Evolutionary conservation across 1,139 yeast genomes (phyloP), one percentile per base, ranked within the genome.

Genomic region (Spathaspora sp.): DNA sequence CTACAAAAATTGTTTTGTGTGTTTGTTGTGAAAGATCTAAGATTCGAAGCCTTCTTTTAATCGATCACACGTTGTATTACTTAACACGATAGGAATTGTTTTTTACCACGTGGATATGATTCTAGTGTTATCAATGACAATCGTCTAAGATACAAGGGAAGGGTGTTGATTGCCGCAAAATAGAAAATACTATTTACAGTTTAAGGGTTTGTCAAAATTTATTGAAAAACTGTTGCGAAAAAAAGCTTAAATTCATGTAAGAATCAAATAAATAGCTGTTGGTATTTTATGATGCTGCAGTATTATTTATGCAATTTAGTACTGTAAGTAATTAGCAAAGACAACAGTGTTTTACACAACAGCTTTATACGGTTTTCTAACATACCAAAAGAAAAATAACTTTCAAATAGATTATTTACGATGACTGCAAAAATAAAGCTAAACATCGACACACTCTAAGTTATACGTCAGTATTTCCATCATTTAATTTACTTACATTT

Each of bases 1-100:
- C 16, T 13, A 6, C 5, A 20, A 20, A 20, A n/a, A n/a, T n/a
- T n/a, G 7, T 15, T 18, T 7, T 31, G 13, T 31, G 36, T 31
- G 36, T 13, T 15, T 7, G 9, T 31, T 31, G 17, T 7, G 4
- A 29, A 27, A 16, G 17, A 8, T 13, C 16, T 26, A 26, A 26
- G 6, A 6, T 31, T 27, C 15, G 36, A 31, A 31, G 36, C 36
- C 36, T 11, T 6, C 11, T 31, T 15, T 20, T 31, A 15, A 7
- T 31, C 4, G 15, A 31, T 31, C 36, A 31, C 36, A 31, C 36
- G 36, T 31, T 31, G 36, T 31, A 31, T 31, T 31, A 31, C 36
- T 31, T 13, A 29, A 29, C 34, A 31, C 18, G 36, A 31, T 13
- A 6, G 18, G 33, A 6, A 15, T 4, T 6, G 36, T 9, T 7